phyloP scores from a whole-genome alignment of 345 rosid genomes.

The Nasturtium officinale region DNA sequence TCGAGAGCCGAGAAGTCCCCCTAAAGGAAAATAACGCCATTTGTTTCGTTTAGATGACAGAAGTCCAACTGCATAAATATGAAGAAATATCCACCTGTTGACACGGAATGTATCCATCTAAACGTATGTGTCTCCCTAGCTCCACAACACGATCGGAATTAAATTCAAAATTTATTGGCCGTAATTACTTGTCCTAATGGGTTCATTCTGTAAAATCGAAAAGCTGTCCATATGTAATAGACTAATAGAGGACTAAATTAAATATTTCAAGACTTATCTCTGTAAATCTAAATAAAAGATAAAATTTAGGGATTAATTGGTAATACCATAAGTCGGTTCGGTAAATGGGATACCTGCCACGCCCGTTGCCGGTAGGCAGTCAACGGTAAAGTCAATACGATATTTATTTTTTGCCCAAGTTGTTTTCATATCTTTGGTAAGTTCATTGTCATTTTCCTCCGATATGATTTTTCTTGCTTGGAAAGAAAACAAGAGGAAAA shows the following conservation, averaged over 20 bases:
- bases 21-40: too few species aligned
- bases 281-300: neutral
- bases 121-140: neutral
- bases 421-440: conserved; percentile 23
- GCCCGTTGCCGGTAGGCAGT: conserved; percentile 42
- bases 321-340: conserved; percentile 24
- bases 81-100: conserved; percentile 4
- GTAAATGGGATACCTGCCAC: conserved; percentile 23
- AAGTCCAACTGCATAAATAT: too few species aligned
- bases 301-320: neutral
- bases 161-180: neutral
- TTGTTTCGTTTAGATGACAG: too few species aligned
- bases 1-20: too few species aligned
- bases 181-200: neutral
- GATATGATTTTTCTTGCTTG: conserved; percentile 48
- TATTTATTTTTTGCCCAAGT: conserved; percentile 5
- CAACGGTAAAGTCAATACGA: conserved; percentile 41
- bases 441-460: conserved; percentile 25
- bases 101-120: neutral
- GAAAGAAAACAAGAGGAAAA: conserved; percentile 47
- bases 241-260: neutral
- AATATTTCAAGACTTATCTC: neutral
- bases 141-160: neutral
- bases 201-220: neutral
- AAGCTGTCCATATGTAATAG: neutral